Evolutionary conservation across 1,284 basidiomycete genomes (phyloP).

Genomic region (Coriolopsis trogii): DNA sequence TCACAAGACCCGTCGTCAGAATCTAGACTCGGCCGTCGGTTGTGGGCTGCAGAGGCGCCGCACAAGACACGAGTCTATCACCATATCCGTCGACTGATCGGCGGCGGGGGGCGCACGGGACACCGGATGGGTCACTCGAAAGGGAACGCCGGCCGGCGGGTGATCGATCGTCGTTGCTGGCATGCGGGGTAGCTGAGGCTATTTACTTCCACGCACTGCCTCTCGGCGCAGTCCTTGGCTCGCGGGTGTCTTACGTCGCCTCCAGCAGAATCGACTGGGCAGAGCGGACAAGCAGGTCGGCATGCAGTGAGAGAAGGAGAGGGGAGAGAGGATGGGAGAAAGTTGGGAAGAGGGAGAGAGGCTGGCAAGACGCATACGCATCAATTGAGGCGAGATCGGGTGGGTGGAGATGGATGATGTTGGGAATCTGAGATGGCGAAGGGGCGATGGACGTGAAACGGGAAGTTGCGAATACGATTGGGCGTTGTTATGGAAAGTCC

Average conservation of each 20-base stretch:
- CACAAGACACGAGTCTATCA: no score
- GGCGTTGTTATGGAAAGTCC: slow-evolving; percentile 16
- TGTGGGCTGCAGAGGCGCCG: no score
- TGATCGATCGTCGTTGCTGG: slow-evolving; percentile 14
- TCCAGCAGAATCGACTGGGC: no score
- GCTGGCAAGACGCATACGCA: slow-evolving; percentile 13
- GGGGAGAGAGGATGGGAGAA: slow-evolving; percentile 12
- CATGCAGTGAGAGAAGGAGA: background rate
- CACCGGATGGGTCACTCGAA: slow-evolving; percentile 12
- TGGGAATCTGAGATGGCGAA: slow-evolving; percentile 24
- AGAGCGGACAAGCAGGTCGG: no score
- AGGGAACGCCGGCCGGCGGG: slow-evolving; percentile 11
- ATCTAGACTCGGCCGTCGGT: no score
- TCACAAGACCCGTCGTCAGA: slow-evolving; percentile 1
- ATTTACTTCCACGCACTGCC: slow-evolving; percentile 19
- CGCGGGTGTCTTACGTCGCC: no score
- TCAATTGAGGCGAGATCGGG: slow-evolving; percentile 13
- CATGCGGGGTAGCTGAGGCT: slow-evolving; percentile 17
- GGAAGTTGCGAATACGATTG: slow-evolving; percentile 18
- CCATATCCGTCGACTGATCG: slow-evolving; percentile 2
- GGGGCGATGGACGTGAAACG: slow-evolving; percentile 23
- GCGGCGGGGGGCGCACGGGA: background rate
- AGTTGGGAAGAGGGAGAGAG: slow-evolving; percentile 11
- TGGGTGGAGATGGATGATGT: slow-evolving; percentile 19
- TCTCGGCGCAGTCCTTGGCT: no score